Evolutionary conservation across 2,329 filamentous ascomycete species (phyloP).

Genomic region (Periglandula ipomoeae): DNA sequence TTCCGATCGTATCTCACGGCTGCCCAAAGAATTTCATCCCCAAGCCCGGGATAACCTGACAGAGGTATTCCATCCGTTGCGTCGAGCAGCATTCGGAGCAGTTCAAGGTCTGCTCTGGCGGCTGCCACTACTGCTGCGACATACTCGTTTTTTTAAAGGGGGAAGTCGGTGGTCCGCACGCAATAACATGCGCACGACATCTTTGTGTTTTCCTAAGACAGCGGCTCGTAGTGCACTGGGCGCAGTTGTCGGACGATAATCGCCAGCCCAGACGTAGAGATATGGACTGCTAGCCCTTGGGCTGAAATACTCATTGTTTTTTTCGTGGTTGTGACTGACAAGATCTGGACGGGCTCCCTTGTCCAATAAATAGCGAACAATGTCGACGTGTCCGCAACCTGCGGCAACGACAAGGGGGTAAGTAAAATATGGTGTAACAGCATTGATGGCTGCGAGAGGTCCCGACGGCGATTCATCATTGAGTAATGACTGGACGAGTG

Average conservation of each 20-base stretch:
- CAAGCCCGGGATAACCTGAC: not conserved
- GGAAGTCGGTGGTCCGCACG: not conserved
- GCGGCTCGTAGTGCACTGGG: conserved; percentile 2
- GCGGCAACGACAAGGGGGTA: not conserved
- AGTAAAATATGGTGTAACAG: not conserved
- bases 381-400: not conserved
- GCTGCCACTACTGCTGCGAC: not conserved
- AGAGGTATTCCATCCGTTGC: not conserved
- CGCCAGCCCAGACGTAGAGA: too few relatives aligned
- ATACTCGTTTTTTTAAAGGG: not conserved
- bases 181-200: not conserved
- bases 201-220: not conserved
- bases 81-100: not conserved
- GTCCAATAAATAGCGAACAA: not conserved
- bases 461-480: not conserved
- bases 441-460: not conserved
- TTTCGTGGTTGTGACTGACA: not conserved
- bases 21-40: not conserved
- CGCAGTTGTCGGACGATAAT: too few relatives aligned
- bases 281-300: too few relatives aligned
- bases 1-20: not conserved
- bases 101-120: not conserved
- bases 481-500: not conserved
- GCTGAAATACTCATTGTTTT: too few relatives aligned
- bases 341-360: not conserved